Conservation (phyloP, 306 rosid genomes). For the Leucaena leucocephala region DNA sequence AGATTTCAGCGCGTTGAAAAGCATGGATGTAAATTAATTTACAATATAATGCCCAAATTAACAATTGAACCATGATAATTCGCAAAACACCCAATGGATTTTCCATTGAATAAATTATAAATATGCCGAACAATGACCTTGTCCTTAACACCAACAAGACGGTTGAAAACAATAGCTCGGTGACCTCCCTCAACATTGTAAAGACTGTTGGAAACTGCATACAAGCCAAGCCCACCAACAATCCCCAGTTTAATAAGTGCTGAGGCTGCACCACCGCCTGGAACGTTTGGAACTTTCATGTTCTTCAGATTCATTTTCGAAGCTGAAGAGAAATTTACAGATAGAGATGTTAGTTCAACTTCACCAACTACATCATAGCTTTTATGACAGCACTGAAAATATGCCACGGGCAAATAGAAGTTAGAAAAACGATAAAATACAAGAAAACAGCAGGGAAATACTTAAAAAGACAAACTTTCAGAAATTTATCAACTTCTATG, state of each 20-base stretch:
- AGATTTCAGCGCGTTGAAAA: neutral
- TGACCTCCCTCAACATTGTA: constrained; percentile 77
- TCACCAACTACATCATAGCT: too few species aligned
- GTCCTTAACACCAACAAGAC: constrained; percentile 55
- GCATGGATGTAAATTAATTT: neutral
- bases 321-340: neutral
- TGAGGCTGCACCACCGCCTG: constrained; percentile 59
- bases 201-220: constrained; percentile 57
- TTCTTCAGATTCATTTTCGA: constrained; percentile 28
- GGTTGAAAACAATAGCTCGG: constrained; percentile 66
- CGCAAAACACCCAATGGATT: neutral
- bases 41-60: neutral
- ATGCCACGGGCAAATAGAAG: neutral
- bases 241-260: constrained; percentile 49
- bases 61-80: neutral
- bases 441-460: neutral
- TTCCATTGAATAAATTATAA: neutral
- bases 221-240: constrained; percentile 54
- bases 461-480: neutral
- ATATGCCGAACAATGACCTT: constrained; percentile 40
- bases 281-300: constrained; percentile 43
- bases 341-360: neutral
- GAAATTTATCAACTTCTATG: neutral
- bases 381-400: neutral
- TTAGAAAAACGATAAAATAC: neutral